phyloP scores from a whole-genome alignment of 2,329 filamentous ascomycete species.

The Scytalidium lignicola region DNA sequence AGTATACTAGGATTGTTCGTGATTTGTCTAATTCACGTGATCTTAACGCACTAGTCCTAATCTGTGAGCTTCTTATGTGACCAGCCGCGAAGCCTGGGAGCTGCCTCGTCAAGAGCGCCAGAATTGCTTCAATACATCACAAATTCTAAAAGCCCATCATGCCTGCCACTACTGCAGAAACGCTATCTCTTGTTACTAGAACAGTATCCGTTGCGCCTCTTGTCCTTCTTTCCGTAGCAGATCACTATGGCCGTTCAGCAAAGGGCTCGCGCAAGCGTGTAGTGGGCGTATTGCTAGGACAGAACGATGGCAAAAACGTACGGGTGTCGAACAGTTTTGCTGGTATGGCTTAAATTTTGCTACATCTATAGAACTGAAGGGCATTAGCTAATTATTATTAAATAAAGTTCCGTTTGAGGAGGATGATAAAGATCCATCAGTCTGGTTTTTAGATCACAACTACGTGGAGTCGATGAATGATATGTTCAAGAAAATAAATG shows the following conservation, averaged over 20 bases:
- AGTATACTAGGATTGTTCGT: too few species aligned
- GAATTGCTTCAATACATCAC: constrained; percentile 13
- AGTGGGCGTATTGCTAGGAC: constrained; percentile 88
- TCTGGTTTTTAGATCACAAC: constrained; percentile 99
- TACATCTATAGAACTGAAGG: too few species aligned
- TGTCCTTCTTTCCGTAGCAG: constrained; percentile 94
- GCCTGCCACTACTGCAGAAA: constrained; percentile 96
- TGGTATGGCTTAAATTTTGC: constrained; percentile 56
- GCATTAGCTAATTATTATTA: constrained; percentile 14
- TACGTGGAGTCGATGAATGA: constrained; percentile 99
- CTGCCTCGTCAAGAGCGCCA: constrained; percentile 9
- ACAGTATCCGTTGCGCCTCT: constrained; percentile 96
- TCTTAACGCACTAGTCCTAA: constrained; percentile 8
- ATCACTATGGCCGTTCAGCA: constrained; percentile 93
- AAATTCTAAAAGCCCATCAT: constrained; percentile 47
- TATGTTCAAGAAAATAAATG: constrained; percentile 99
- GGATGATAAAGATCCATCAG: constrained; percentile 95
- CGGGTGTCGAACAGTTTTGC: constrained; percentile 99
- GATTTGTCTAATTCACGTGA: too few species aligned
- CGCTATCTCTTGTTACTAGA: constrained; percentile 86
- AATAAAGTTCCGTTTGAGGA: constrained; percentile 89
- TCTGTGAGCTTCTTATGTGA: constrained; percentile 9
- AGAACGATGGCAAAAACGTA: constrained; percentile 94
- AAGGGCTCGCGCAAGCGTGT: constrained; percentile 85
- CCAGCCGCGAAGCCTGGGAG: constrained; percentile 17